Base-by-base conservation (phyloP, 441 rosid species). In the Corymbia citriodora region DNA sequence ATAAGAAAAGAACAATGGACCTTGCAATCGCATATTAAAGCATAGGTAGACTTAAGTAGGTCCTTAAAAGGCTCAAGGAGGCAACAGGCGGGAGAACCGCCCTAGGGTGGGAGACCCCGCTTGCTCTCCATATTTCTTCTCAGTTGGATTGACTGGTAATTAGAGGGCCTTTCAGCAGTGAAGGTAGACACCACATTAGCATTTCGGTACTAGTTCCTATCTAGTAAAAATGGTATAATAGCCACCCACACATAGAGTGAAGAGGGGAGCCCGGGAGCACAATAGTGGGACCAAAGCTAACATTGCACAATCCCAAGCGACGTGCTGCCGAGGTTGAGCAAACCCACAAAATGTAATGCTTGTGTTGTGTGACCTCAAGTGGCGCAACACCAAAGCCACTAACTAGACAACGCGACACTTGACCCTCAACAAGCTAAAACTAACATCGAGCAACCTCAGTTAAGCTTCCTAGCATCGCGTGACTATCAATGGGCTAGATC, bases 331-430 rank as follows among this genome's bases (percentile, higher is more conserved):
- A 25, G 68, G 68, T 61, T 1, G 2, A 27, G 68, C 8, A 0
- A 25, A 0, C 31, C 68, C n/a, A 61, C 15, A 27, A n/a, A 25
- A 61, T 1, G 1, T 14, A 25, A 27, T 9, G 31, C 29, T 0
- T 0, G 4, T 25, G 68, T 61, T 1, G 3, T 5, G 27, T 0
- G n/a, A 59, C 65, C 65, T 7, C 65, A 59, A 25, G 65, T 10
- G n/a, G 1, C 3, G 3, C 65, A 59, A 0, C 14, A 3, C 0
- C 8, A 0, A 59, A n/a, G 65, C 65, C n/a, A 25, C 65, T 0
- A 0, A 2, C 68, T 2, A 27, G 68, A n/a, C 8, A 61, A 0
- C 4, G 2, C 4, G 0, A 61, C n/a, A 25, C 15, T 61, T 11
- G 31, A 61, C 31, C 31, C 68, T 61, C 15, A 6, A 0, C 1